phyloP scores from a whole-genome alignment of 306 rosid species.

The Ammopiptanthus mongolicus region DNA sequence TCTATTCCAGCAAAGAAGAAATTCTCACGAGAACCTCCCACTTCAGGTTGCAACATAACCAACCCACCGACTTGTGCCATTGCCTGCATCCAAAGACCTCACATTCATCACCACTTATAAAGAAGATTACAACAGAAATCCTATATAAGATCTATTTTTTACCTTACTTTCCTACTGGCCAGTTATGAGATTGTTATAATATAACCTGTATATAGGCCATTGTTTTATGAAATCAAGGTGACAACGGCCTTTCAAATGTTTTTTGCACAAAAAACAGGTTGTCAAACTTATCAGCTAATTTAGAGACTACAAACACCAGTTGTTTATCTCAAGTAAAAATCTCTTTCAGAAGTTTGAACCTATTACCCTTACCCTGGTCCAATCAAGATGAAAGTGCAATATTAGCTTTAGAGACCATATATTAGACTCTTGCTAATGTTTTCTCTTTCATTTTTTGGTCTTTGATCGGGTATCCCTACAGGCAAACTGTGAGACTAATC shows the following conservation, averaged over 20 bases:
- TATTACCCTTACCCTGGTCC: not conserved
- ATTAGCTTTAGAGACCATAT: not conserved
- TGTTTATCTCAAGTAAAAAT: too few relatives aligned
- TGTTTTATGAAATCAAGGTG: not conserved
- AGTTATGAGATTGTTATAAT: not conserved
- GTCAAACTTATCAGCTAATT: not conserved
- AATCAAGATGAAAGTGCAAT: not conserved
- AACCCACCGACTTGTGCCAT: constrained; percentile 87
- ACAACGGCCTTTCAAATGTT: not conserved
- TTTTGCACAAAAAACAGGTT: not conserved
- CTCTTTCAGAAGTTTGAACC: too few relatives aligned
- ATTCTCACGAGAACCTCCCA: constrained; percentile 66
- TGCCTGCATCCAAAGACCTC: constrained; percentile 46
- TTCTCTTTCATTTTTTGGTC: not conserved
- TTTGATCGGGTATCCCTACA: too few relatives aligned
- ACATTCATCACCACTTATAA: not conserved
- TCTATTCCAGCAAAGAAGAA: constrained; percentile 90
- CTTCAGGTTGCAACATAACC: constrained; percentile 82
- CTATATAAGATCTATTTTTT: not conserved
- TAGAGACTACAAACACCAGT: not conserved
- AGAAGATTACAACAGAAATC: not conserved
- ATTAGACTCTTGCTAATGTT: not conserved
- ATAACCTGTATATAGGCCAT: not conserved
- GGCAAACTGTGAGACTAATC: too few relatives aligned
- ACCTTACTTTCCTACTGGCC: not conserved